Base-by-base conservation (phyloP, 1,284 basidiomycete genomes). In the Rhodotorula sp. region DNA sequence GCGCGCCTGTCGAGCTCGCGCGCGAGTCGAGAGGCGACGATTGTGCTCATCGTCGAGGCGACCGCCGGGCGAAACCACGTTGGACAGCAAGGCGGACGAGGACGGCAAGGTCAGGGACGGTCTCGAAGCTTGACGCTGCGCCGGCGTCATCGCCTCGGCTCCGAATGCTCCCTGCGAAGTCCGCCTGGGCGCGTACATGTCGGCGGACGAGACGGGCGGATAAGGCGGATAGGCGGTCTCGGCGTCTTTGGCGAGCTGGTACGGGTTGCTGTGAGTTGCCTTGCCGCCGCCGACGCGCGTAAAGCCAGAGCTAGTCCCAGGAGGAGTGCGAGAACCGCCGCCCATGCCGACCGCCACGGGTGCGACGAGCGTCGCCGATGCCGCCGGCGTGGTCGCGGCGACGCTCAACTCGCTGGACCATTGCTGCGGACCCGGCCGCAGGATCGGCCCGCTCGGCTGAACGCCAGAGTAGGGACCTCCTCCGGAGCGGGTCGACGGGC, bases 201-300 rank as follows among this genome's bases (percentile, higher is more conserved):
- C 73, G 64, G 67, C 67, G 8, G 73, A 68, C 2, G 73, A 67
- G 12, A 66, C 54, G 3, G 72, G 63, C 15, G 64, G 67, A 61
- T 75, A 73, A 1, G 74, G 71, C 10, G 71, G 71, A 28, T 71
- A 73, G 26, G 67, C 60, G 18, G 64, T 66, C 3, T 28, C 23
- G 55, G 21, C 60, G 34, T 8, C 21, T 12, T 62, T 16, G n/a
- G n/a, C 69, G 50, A 69, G 72, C 43, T 75, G 67, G 66, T 75
- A 75, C 19, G 74, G 74, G 58, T 75, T 75, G 49, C 50, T 69
- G 49, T 64, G 67, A 15, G 67, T 63, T 10, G 90, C 89, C 49
- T 88, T 85, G 12, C 90, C 90, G 26, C 90, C 90, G 21, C 88
- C 90, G 10, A 92, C 86, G 60, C 90, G 84, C 14, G 89, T 85